phyloP scores from a whole-genome alignment of 441 rosid genomes.

The Aleurites moluccanus region DNA sequence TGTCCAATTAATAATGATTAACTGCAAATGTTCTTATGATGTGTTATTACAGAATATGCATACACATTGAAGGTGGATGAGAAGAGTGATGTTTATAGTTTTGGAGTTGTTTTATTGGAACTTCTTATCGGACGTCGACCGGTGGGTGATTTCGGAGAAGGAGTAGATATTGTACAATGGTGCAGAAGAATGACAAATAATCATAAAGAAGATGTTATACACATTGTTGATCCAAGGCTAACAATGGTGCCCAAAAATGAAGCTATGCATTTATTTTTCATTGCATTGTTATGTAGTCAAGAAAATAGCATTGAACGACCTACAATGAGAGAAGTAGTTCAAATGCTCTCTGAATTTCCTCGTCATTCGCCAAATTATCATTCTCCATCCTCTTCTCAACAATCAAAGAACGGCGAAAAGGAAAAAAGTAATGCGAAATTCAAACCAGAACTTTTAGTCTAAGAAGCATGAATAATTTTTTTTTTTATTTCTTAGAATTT shows the following conservation, averaged over 20 bases:
- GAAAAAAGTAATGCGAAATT: slow-evolving; percentile 21
- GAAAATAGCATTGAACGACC: slow-evolving; percentile 94
- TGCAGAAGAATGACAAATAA: slow-evolving; percentile 66
- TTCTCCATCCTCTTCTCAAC: slow-evolving; percentile 36
- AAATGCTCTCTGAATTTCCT: slow-evolving; percentile 71
- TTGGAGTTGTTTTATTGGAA: slow-evolving; percentile 86
- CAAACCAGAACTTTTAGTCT: slow-evolving; percentile 7
- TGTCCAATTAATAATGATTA: too few relatives aligned
- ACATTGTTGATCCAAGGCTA: slow-evolving; percentile 69
- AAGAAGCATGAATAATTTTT: not conserved
- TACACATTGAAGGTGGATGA: slow-evolving; percentile 94
- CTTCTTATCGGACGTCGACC: slow-evolving; percentile 82
- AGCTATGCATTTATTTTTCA: slow-evolving; percentile 82
- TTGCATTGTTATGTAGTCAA: slow-evolving; percentile 84
- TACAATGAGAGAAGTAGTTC: slow-evolving; percentile 90
- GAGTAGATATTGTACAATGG: slow-evolving; percentile 98
- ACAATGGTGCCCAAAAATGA: slow-evolving; percentile 69
- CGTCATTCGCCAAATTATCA: slow-evolving; percentile 34
- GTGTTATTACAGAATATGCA: slow-evolving; percentile 66
- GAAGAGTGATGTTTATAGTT: slow-evolving; percentile 97
- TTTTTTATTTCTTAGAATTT: slow-evolving; percentile 5
- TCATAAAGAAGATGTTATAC: slow-evolving; percentile 63
- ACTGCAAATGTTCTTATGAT: not conserved
- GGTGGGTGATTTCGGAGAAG: slow-evolving; percentile 92
- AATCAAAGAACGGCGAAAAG: slow-evolving; percentile 17